Evolutionary conservation across 495 filamentous ascomycete genomes (phyloP).

Genomic region (Podospora didyma): DNA sequence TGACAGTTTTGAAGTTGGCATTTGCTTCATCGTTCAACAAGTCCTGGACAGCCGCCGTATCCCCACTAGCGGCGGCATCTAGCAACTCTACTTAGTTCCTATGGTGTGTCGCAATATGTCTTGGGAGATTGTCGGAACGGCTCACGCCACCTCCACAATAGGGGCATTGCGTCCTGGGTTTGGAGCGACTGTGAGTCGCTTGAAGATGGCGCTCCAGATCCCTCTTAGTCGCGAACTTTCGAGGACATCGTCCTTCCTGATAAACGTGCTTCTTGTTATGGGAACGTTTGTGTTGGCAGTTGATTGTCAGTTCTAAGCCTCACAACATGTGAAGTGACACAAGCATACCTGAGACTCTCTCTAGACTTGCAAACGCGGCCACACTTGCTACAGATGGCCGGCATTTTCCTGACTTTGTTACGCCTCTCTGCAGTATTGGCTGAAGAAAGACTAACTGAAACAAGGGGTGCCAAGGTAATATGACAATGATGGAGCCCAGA

Average conservation of each 20-base stretch:
- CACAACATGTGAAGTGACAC: background rate
- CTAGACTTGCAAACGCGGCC: background rate
- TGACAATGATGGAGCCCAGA: no score
- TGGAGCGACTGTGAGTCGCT: background rate
- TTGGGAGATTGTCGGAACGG: background rate
- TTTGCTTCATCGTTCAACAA: background rate
- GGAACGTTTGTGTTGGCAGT: background rate
- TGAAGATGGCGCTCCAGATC: background rate
- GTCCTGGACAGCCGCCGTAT: background rate
- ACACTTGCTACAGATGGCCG: background rate
- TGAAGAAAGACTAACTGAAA: no score
- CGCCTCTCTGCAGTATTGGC: no score
- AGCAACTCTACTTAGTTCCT: background rate
- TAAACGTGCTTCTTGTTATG: background rate
- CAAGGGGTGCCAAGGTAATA: no score
- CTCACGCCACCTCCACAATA: background rate
- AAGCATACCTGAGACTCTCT: background rate
- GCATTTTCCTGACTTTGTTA: no score
- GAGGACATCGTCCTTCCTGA: background rate
- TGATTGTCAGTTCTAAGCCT: background rate
- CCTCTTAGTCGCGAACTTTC: background rate
- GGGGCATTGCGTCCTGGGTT: background rate
- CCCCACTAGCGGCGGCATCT: background rate
- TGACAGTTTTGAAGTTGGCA: background rate
- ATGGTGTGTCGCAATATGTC: background rate